Evolutionary conservation across 768 basidiomycete genomes (phyloP), one percentile per base, ranked within the genome.

Genomic region (Collybia mongolica): DNA sequence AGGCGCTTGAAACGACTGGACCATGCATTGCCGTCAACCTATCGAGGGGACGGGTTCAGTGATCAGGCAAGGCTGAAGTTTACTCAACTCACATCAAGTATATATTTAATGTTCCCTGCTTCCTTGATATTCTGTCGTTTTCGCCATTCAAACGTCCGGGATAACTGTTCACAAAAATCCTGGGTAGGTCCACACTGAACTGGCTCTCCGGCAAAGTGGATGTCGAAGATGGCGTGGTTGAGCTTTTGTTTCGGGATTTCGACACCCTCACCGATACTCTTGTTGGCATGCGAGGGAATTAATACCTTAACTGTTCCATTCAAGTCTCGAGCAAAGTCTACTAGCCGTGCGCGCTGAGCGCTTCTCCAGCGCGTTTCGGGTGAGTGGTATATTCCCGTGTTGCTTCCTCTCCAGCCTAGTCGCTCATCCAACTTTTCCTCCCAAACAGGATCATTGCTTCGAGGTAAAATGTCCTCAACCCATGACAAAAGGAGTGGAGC

Each of bases 361-460:
- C 62, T 51, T 54, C 55, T 48, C 82, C 81, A 82, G 9, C 62
- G 62, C 9, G 68, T 62, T 0, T 49, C 15, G 1, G 61, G 51
- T n/a, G 66, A 56, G 29, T 72, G 69, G 47, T 54, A 63, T 19
- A 76, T 81, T 8, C 86, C 86, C 0, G 85, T 86, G 19, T 77
- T 84, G 32, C 76, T 78, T 4, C 86, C 86, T 26, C 86, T 70
- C 86, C 86, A 88, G 22, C 73, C 67, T 35, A 86, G 29, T 19
- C 72, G 62, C 42, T 81, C 75, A 58, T 82, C 73, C 1, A 63
- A 39, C 64, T 83, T 88, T 35, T 72, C 64, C 7, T 80, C 76
- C 84, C 84, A 88, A 0, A 69, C 70, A 14, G 80, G 72, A 59
- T 85, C 79, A 56, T 81, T 72, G 1, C 56, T 59, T 3, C 62